Base-by-base conservation (phyloP, 169 alveolate genomes). In the Eimeria zaria region DNA sequence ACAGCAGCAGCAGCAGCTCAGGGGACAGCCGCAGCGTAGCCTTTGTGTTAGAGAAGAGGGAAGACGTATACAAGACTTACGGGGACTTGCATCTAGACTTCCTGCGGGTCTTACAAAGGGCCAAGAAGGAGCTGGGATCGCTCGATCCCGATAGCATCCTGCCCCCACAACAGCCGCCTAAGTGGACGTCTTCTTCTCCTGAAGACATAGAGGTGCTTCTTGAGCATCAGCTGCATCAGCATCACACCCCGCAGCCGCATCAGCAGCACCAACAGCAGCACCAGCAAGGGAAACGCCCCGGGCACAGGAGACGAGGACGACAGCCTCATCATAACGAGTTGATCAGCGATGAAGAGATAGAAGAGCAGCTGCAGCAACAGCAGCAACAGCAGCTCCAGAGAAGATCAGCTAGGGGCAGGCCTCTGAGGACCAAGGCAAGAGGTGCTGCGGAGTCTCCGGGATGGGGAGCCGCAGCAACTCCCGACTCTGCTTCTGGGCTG, bases 111-210 rank as follows among this genome's bases (percentile, higher is more conserved):
- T 55, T 83, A 39, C 73, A 83, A 24, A 83, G 22, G 74, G 91
- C 91, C 91, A 62, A 51, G 80, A 64, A 58, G 90, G 85, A 41
- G 73, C 58, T 91, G 64, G 91, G 76, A 55, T 44, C 78, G 41
- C 51, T 58, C 93, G 96, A 91, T 51, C 53, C 74, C 41, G 96
- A 91, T 73, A 85, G 87, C 58, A 58, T 91, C 20, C 84, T 91
- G 46, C 96, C 96, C 30, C 96, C 96, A 8, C 62, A 74, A 62
- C 85, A 76, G 96, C 96, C 96, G n/a, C 80, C 78, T 39, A 76
- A 80, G 91, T 91, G 96, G 96, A 41, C 69, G 1, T 74, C 91
- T 14, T 53, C 74, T 39, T 85, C 87, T 27, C 96, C 96, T 6
- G 85, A 39, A 33, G 96, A 91, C 91, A 91, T 91, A 27, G 96